These are phyloP conservation scores for Alternaria gaisen DNA, from an alignment of 2,329 filamentous ascomycete species.

Conservation along the genomic window DNA sequence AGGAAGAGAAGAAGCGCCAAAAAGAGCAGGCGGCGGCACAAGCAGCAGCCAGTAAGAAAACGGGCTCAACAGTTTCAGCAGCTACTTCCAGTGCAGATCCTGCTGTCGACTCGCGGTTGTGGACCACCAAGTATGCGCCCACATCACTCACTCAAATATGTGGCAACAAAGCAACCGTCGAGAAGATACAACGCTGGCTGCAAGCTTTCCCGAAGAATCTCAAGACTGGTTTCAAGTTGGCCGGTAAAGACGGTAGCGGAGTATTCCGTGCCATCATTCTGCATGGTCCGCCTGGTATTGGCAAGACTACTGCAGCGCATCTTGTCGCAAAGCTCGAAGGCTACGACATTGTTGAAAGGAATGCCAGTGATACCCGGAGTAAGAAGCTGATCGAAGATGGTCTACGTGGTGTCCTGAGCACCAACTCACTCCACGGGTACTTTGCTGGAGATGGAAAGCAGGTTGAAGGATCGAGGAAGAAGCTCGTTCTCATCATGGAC, in stretches of 20 bases:
- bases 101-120: constrained; percentile 62
- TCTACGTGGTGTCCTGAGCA: constrained; percentile 89
- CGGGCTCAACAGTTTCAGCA: constrained; percentile 38
- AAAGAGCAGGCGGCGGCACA: constrained; percentile 57
- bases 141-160: constrained; percentile 92
- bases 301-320: constrained; percentile 97
- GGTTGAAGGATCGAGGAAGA: constrained; percentile 84
- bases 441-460: constrained; percentile 85
- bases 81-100: constrained; percentile 31
- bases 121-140: constrained; percentile 96
- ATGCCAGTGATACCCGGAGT: constrained; percentile 93
- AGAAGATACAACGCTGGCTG: constrained; percentile 89
- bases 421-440: constrained; percentile 89
- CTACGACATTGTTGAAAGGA: constrained; percentile 92
- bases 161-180: constrained; percentile 89
- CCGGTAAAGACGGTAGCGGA: constrained; percentile 85
- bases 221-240: constrained; percentile 81
- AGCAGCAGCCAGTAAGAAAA: constrained; percentile 50
- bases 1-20: constrained; percentile 80
- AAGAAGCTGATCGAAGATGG: constrained; percentile 93
- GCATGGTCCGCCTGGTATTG: constrained; percentile 93
- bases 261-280: constrained; percentile 90
- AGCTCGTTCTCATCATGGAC: constrained; percentile 96
- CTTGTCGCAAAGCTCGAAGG: constrained; percentile 91
- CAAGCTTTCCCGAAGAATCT: constrained; percentile 80